Percentiles rank a stretch among this genome's conserved stretches.
Conservation (phyloP, 345 rosid species). For the Melaleuca quinquenervia region DNA sequence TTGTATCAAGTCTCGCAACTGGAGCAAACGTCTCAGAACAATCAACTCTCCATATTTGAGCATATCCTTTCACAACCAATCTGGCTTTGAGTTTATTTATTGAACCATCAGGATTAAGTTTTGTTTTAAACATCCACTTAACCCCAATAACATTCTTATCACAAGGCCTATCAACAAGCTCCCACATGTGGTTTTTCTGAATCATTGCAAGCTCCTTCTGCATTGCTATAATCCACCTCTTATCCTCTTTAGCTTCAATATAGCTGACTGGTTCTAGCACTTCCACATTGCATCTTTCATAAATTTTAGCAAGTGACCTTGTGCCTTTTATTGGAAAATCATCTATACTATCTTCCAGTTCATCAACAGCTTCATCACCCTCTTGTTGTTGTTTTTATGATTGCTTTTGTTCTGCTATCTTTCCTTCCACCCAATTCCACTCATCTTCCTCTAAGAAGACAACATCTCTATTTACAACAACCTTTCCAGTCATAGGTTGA, state of each 20-base stretch:
- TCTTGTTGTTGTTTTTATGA: too few species aligned
- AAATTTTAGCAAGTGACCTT: background rate
- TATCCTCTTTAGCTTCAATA: background rate
- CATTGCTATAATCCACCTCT: background rate
- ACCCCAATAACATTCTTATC: background rate
- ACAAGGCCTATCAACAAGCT: background rate
- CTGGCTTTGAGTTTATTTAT: background rate
- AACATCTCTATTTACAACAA: background rate
- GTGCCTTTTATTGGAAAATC: conserved; percentile 1
- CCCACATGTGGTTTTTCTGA: background rate
- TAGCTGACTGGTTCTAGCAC: background rate
- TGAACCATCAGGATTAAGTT: background rate
- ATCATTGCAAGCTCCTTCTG: background rate
- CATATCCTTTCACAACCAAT: background rate
- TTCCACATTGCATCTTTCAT: background rate
- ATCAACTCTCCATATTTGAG: background rate
- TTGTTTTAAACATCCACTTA: background rate
- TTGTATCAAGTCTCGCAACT: background rate
- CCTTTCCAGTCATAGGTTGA: background rate
- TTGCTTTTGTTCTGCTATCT: too few species aligned
- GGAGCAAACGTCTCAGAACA: background rate
- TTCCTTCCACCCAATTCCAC: too few species aligned
- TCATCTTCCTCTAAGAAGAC: too few species aligned
- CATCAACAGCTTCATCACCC: background rate
- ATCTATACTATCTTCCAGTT: background rate